Conservation (phyloP, 805 yeast species). For the Wickerhamiella bombiphila region DNA sequence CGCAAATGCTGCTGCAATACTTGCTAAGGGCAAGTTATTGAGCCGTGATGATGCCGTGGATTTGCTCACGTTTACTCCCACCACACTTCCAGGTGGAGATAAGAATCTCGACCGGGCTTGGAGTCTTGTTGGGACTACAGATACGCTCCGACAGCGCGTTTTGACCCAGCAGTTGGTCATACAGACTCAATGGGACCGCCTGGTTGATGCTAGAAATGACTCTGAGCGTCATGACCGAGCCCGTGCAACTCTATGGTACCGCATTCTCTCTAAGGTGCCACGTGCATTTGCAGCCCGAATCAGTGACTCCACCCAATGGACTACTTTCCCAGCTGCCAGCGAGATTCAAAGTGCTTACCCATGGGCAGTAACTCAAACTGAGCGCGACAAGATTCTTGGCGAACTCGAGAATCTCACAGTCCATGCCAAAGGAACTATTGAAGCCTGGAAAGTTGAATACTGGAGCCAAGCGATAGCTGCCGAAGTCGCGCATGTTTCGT, state of each 20-base stretch:
- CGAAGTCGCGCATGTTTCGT: neutral
- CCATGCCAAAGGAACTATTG: constrained; percentile 4
- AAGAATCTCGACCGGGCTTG: constrained; percentile 8
- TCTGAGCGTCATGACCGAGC: neutral
- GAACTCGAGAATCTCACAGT: constrained; percentile 5
- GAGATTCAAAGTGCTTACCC: constrained; percentile 1
- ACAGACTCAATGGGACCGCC: constrained; percentile 10
- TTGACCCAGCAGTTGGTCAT: constrained; percentile 11
- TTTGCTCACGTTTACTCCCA: constrained; percentile 5
- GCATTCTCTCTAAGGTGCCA: constrained; percentile 2
- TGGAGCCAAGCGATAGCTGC: constrained; percentile 2
- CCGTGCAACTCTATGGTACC: constrained; percentile 7
- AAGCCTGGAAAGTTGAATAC: constrained; percentile 5
- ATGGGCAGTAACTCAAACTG: constrained; percentile 4
- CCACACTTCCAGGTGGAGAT: too few relatives aligned
- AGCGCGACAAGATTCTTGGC: neutral
- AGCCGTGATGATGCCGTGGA: constrained; percentile 8
- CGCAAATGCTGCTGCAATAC: neutral
- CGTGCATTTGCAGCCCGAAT: constrained; percentile 1
- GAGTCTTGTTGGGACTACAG: constrained; percentile 5
- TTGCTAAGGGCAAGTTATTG: neutral
- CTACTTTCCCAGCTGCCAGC: neutral
- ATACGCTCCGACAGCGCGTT: constrained; percentile 7
- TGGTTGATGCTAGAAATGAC: constrained; percentile 1
- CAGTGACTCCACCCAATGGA: constrained; percentile 1